Evolutionary conservation across 345 rosid genomes (phyloP), one percentile per base, ranked within the genome.

Genomic region (Punica granatum): DNA sequence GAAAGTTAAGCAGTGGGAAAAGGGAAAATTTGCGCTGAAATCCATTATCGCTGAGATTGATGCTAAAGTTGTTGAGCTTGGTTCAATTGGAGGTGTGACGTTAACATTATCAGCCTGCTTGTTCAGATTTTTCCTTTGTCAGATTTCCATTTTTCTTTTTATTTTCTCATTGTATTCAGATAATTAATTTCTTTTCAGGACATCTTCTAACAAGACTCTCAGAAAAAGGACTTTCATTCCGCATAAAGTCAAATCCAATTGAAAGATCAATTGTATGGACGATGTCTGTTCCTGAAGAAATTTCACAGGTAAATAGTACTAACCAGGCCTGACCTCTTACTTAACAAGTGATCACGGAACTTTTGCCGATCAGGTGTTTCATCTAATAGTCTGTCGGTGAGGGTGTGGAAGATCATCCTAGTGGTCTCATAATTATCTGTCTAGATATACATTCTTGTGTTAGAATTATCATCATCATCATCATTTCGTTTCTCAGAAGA

Each of bases 191-290:
- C 33, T 43, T 58, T 79, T 58, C 76, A 94, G 99, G 98, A 51
- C 89, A 82, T 80, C 81, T 91, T 75, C 92, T 94, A 61, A 79
- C 92, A 60, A 84, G 87, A 78, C 89, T 94, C 72, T 75, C 89
- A 44, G 97, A 94, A 51, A 94, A 94, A 75, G 92, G 96, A 71
- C 76, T 89, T 78, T 67, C 79, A 9, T 84, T 79, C 72, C 87
- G 86, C 13, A 70, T 94, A 77, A 82, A 82, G 60, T 75, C 89
- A 66, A 91, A 94, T 79, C 87, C 89, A 56, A 76, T 94, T 74
- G 89, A 86, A 81, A 86, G 87, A 80, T 94, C 97, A 74, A 79
- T 94, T 73, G 69, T 86, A 61, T 94, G 98, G 98, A 83, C 86
- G 72, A 84, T 94, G 90, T 74, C 74, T 44, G 80, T 79, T 71